Evolutionary conservation across 2,329 filamentous ascomycete species (phyloP), one percentile per base, ranked within the genome.

Genomic region (Aspergillus floridensis): DNA sequence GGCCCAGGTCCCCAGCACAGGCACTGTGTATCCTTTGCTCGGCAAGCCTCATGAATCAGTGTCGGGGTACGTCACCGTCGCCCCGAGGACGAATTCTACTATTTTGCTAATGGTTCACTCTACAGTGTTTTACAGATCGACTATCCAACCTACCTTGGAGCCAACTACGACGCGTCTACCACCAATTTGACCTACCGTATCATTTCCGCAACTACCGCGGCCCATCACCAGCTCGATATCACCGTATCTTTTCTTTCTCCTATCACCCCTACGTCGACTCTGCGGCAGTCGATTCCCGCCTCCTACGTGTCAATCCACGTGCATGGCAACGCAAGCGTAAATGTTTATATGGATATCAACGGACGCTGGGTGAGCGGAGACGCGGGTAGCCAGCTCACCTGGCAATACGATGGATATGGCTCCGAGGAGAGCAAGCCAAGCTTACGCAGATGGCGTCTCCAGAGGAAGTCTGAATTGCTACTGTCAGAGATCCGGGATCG

Each of bases 341-440:
- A 86, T 68, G 63, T 78, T 14, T 90, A 90, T 67, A 76, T 88
- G 60, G 88, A 91, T 69, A 65, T 90, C 56, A 89, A 90, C 67
- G 88, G 88, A 7, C 87, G 92, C 70, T 96, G 91, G 91, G 88
- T 92, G 60, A 95, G 88, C 68, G 91, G 91, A 19, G 84, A 92
- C 64, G 80, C 86, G 53, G 86, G 83, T 35, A 90, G 84, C 66
- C 79, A 83, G 56, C 89, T 96, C 57, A 80, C 83, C 59, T 96
- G 92, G 92, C 79, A 83, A 10, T 77, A 92, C 52, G 77, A 80
- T 56, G 76, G 82, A 56, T 70, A 79, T 8, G 68, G 76, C 49
- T 67, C 77, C 31, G 66, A 76, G 4, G 70, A 75, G 19, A 69
- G 76, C 5, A 74, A 77, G 3, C 77, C 67, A 24, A 66, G 63